These are phyloP conservation scores for Talaromyces wortmannii DNA, from an alignment of 495 filamentous ascomycete species.

Conservation along the genomic window DNA sequence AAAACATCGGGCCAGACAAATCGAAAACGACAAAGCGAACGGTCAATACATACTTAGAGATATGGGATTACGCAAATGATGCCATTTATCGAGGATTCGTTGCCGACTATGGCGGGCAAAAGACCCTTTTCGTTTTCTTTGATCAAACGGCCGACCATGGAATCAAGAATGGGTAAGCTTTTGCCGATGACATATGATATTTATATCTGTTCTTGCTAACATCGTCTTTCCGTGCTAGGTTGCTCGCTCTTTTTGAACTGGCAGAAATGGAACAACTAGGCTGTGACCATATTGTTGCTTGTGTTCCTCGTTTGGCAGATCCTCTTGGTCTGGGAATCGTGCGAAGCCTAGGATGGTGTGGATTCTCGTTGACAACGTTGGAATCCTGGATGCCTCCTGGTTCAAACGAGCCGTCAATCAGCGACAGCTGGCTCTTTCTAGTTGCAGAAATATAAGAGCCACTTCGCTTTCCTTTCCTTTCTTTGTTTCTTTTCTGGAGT, in stretches of 20 bases:
- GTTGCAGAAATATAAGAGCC: constrained; percentile 65
- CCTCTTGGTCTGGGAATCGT: constrained; percentile 57
- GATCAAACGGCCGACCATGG: constrained; percentile 58
- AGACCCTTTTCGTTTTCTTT: constrained; percentile 83
- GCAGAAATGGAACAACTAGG: constrained; percentile 59
- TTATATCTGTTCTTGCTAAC: background rate
- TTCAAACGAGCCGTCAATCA: constrained; percentile 45
- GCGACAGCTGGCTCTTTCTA: constrained; percentile 76
- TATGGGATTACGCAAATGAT: constrained; percentile 84
- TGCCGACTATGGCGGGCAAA: constrained; percentile 52
- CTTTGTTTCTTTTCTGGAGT: constrained; percentile 28
- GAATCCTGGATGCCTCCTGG: constrained; percentile 54
- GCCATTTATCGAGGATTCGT: constrained; percentile 81
- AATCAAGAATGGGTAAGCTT: constrained; percentile 85
- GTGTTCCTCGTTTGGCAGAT: constrained; percentile 60
- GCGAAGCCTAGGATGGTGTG: constrained; percentile 85
- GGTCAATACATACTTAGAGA: constrained; percentile 60
- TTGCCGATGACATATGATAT: background rate
- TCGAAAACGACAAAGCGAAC: constrained; percentile 15
- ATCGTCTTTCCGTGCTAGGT: constrained; percentile 32
- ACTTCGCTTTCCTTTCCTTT: constrained; percentile 14
- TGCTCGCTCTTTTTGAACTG: constrained; percentile 88
- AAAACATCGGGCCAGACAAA: constrained; percentile 22
- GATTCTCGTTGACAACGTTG: constrained; percentile 75
- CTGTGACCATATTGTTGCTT: constrained; percentile 73